Conservation (phyloP, 2,329 filamentous ascomycete genomes). For the Penicillium sp. region DNA sequence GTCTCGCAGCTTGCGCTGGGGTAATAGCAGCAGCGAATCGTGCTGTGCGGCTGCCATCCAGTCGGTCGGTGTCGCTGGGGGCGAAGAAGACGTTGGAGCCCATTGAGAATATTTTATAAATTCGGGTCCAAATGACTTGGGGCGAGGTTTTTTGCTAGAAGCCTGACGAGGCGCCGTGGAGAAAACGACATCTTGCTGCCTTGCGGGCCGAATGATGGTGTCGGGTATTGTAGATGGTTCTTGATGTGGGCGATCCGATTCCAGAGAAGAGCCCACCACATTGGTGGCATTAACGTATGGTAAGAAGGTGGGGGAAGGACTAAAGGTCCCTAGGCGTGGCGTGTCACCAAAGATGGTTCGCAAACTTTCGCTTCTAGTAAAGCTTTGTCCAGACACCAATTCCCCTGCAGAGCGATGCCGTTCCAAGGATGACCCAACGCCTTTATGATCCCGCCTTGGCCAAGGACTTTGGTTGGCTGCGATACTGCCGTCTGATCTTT, state of each 20-base stretch:
- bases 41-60: slow-evolving; percentile 38
- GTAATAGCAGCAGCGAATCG: slow-evolving; percentile 15
- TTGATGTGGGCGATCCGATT: slow-evolving; percentile 21
- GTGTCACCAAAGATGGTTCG: slow-evolving; percentile 30
- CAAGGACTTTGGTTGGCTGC: slow-evolving; percentile 22
- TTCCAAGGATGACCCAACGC: slow-evolving; percentile 17
- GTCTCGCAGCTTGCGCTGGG: slow-evolving; percentile 8
- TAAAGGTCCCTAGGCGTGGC: slow-evolving; percentile 19
- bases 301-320: slow-evolving; percentile 26
- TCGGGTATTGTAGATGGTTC: slow-evolving; percentile 16
- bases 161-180: slow-evolving; percentile 21
- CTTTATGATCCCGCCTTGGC: slow-evolving; percentile 16
- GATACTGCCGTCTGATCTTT: slow-evolving; percentile 33
- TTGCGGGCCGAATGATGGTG: slow-evolving; percentile 18
- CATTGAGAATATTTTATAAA: slow-evolving; percentile 2
- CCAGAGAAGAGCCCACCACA: slow-evolving; percentile 22
- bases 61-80: slow-evolving; percentile 33
- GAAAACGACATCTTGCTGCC: slow-evolving; percentile 16
- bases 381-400: slow-evolving; percentile 22
- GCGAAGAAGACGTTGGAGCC: slow-evolving; percentile 23
- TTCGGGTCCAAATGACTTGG: slow-evolving; percentile 10
- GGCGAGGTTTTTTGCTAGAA: slow-evolving; percentile 12
- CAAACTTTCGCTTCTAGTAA: slow-evolving; percentile 21
- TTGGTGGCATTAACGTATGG: slow-evolving; percentile 26
- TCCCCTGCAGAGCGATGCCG: slow-evolving; percentile 33